A percentile compares a stretch with the other conserved stretches of the same genome.
Evolutionary conservation across 2,329 filamentous ascomycete genomes (phyloP).

Genomic region (Macrophomina pseudophaseolina): DNA sequence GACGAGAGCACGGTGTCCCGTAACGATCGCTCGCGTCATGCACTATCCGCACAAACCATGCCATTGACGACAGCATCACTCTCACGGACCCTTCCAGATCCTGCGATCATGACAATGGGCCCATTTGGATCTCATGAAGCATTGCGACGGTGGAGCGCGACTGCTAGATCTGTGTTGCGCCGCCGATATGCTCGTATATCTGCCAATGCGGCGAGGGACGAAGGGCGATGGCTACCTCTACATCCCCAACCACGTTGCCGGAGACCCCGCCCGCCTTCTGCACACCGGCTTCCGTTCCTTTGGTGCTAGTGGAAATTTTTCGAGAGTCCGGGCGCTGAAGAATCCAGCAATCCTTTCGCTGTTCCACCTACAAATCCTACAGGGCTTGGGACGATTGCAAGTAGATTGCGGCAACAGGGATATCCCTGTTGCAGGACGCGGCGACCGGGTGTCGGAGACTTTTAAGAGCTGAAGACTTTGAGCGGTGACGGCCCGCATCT

Average conservation of each 20-base stretch:
- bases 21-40: constrained; percentile 16
- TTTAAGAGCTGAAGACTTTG: not conserved
- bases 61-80: constrained; percentile 6
- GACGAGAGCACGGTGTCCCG: constrained; percentile 20
- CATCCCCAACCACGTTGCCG: not conserved
- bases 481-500: constrained; percentile 3
- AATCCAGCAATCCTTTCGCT: not conserved
- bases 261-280: not conserved
- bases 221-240: not conserved
- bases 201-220: not conserved
- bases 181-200: not conserved
- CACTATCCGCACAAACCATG: not conserved
- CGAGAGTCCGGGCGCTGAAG: not conserved
- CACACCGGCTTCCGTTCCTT: not conserved
- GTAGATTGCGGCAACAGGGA: constrained; percentile 12
- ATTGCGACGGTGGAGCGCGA: constrained; percentile 2
- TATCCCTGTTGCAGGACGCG: constrained; percentile 5
- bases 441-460: constrained; percentile 1
- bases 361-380: constrained; percentile 15
- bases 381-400: constrained; percentile 14
- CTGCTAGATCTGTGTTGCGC: not conserved
- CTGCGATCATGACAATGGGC: constrained; percentile 5
- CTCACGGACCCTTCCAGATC: constrained; percentile 15
- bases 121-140: constrained; percentile 13
- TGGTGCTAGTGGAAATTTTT: constrained; percentile 10